Conservation (phyloP, 2,329 filamentous ascomycete species). For the Pseudocercospora vitis region DNA sequence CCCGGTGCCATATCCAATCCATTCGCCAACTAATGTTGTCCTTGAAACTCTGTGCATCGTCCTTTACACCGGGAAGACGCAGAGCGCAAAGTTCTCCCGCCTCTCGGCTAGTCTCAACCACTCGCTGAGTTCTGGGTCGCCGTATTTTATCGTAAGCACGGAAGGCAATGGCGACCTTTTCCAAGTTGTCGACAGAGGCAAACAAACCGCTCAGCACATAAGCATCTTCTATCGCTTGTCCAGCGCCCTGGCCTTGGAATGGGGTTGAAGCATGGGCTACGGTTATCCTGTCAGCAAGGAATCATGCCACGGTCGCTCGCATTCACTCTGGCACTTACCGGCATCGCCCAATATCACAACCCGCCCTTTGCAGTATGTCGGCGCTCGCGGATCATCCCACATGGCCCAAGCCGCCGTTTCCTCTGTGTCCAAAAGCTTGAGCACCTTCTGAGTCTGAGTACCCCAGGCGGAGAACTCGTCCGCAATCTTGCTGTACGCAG, state of each 20-base stretch:
- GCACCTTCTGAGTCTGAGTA: conserved; percentile 42
- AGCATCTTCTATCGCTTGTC: conserved; percentile 66
- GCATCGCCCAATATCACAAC: conserved; percentile 65
- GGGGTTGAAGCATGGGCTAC: conserved; percentile 60
- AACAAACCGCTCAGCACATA: conserved; percentile 59
- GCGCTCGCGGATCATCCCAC: conserved; percentile 62
- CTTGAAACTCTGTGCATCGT: background rate
- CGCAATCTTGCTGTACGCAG: conserved; percentile 43
- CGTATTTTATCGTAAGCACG: conserved; percentile 18
- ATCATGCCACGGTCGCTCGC: no score
- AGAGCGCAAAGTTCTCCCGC: conserved; percentile 3
- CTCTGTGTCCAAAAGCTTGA: conserved; percentile 41
- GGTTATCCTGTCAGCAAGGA: no score
- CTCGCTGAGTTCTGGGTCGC: conserved; percentile 16
- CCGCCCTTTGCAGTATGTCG: conserved; percentile 54
- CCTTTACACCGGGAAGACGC: background rate
- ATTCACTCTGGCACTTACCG: no score
- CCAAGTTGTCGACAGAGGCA: conserved; percentile 44
- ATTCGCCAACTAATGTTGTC: conserved; percentile 12
- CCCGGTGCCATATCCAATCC: conserved; percentile 17
- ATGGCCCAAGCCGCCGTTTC: conserved; percentile 59
- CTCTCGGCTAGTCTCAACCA: conserved; percentile 20
- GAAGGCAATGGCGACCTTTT: conserved; percentile 38
- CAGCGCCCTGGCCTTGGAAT: conserved; percentile 60
- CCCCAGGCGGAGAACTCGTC: conserved; percentile 39